Percentiles rank a stretch among this genome's conserved stretches.
Conservation (phyloP, 768 basidiomycete genomes). For the Stropharia rugosoannulata region DNA sequence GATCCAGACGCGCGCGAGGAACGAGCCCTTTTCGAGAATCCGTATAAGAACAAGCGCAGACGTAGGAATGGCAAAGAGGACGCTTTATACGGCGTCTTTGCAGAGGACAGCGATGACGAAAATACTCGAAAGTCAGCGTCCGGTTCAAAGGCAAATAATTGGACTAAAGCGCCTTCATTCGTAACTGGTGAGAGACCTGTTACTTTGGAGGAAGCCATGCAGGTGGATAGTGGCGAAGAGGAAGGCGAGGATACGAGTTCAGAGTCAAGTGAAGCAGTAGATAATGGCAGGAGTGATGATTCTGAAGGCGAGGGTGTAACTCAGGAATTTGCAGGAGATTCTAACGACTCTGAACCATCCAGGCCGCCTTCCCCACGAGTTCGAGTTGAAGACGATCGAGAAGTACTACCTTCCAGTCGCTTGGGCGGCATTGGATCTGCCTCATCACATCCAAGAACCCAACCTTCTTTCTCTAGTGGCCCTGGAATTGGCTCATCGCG, state of each 20-base stretch:
- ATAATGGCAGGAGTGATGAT: conserved; percentile 33
- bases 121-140: conserved; percentile 6
- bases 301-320: conserved; percentile 36
- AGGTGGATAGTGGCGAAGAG: conserved; percentile 32
- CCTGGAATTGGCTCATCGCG: conserved; percentile 41
- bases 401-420: conserved; percentile 31
- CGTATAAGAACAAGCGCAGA: conserved; percentile 70
- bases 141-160: conserved; percentile 49
- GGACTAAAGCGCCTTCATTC: conserved; percentile 79
- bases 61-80: conserved; percentile 68
- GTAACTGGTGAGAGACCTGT: conserved; percentile 56
- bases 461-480: conserved; percentile 34
- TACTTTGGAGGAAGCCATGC: conserved; percentile 42
- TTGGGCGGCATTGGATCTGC: conserved; percentile 36
- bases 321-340: conserved; percentile 36
- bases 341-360: conserved; percentile 50
- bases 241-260: conserved; percentile 22
- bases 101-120: conserved; percentile 69
- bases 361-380: conserved; percentile 57
- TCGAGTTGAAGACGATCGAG: conserved; percentile 49
- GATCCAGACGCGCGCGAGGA: conserved; percentile 71
- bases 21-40: conserved; percentile 73
- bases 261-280: conserved; percentile 34
- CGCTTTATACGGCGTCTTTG: conserved; percentile 76
- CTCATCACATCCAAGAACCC: background rate